Percentiles rank a stretch among this genome's conserved stretches.
phyloP scores from a whole-genome alignment of 2,329 filamentous ascomycete genomes.

The Akanthomyces lecanii region DNA sequence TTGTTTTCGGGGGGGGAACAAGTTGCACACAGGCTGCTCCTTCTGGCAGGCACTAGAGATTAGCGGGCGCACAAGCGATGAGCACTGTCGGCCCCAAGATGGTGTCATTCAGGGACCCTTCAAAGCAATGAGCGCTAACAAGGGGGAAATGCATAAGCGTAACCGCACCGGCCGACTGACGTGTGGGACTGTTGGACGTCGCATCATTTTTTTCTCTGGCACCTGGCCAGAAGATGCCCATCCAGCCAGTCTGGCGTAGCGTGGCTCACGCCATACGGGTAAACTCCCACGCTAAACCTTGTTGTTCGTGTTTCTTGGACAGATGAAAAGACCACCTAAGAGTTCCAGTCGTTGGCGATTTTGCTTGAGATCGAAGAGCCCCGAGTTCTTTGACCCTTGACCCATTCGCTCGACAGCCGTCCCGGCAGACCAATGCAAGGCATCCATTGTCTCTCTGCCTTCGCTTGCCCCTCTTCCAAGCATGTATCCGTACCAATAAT shows the following conservation, averaged over 20 bases:
- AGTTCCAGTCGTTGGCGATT: neutral
- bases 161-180: conserved; percentile 13
- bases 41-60: neutral
- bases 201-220: neutral
- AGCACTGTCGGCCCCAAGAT: conserved; percentile 11
- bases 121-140: conserved; percentile 9
- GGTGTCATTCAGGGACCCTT: conserved; percentile 17
- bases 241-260: neutral
- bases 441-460: conserved; percentile 1
- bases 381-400: neutral
- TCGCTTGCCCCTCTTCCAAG: neutral
- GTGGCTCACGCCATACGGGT: conserved; percentile 11
- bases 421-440: neutral
- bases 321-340: neutral
- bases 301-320: neutral
- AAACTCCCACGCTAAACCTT: conserved; percentile 9
- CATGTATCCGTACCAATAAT: neutral
- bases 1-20: neutral
- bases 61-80: conserved; percentile 13
- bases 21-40: neutral
- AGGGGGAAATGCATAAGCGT: conserved; percentile 8
- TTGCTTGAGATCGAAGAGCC: neutral
- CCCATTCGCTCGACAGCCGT: neutral
- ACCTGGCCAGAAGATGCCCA: neutral
- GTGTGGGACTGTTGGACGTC: conserved; percentile 8